These are phyloP conservation scores for Luffa aegyptiaca DNA, from an alignment of 306 rosid species.

Conservation along the genomic window DNA sequence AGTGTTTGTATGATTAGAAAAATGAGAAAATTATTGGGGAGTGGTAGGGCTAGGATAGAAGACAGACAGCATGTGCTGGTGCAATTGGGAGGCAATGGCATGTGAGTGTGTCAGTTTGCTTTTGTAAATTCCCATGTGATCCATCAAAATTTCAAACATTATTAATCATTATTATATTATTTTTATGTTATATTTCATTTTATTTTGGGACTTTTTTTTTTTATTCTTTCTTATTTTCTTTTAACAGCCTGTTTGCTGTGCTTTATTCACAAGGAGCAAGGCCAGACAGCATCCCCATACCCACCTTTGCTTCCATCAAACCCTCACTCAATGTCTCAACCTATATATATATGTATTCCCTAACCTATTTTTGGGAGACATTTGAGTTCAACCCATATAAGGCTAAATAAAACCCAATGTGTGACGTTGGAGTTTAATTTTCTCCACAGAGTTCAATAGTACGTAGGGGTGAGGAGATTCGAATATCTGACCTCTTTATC, in stretches of 20 bases:
- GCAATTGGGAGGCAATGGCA: conserved; percentile 69
- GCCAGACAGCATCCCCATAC: neutral
- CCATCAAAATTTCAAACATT: conserved; percentile 44
- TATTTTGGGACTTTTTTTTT: neutral
- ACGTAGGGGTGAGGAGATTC: no score
- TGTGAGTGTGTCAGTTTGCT: conserved; percentile 75
- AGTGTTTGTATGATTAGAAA: neutral
- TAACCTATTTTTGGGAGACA: neutral
- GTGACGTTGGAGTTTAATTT: neutral
- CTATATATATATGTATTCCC: no score
- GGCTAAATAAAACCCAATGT: neutral
- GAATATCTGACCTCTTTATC: no score
- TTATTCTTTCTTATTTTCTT: neutral
- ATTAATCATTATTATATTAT: conserved; percentile 22
- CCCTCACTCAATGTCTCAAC: neutral
- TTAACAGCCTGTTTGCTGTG: neutral
- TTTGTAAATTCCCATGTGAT: conserved; percentile 55
- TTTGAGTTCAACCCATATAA: neutral
- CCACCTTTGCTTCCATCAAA: conserved; percentile 2
- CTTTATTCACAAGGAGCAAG: neutral
- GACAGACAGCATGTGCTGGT: conserved; percentile 66
- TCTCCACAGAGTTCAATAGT: no score
- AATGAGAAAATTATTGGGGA: neutral
- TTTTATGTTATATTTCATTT: neutral
- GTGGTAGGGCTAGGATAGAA: conserved; percentile 16